Base-by-base conservation (phyloP, 148 eudicot genomes). In the Rhododendron simsii region DNA sequence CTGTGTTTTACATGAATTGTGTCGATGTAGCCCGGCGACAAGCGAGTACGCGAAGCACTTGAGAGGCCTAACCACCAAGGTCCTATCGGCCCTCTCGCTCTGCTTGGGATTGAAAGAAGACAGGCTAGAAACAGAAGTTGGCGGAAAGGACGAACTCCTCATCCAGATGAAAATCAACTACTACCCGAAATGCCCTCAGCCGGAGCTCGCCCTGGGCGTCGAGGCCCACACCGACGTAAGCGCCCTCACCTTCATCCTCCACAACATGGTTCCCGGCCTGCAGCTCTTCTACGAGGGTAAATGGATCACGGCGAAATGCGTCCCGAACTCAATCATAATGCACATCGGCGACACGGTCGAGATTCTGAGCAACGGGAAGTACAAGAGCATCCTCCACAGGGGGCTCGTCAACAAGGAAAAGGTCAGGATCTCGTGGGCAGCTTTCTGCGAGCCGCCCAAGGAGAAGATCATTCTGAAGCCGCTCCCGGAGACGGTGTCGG, bases 231-330 rank as follows among this genome's bases (percentile, higher is more conserved):
- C 99, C 0, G 99, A 96, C 37, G 89, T 96, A 20, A 92, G 95
- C 65, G 93, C 99, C 81, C 88, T 96, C 75, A 95, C 98, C 48
- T 95, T 96, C 88, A 95, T 96, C 81, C 95, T 96, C 86, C 98
- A 95, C 91, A 96, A 95, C 93, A 95, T 95, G 98, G 99, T 96
- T n/a, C 99, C 99, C 0, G 99, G 99, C 16, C 94, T 96, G 0
- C 99, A 96, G 82, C 92, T 96, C 80, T 94, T 94, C 91, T 93
- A 94, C 63, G 88, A 92, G 85, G 95, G 90, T 88, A 92, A 94
- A 81, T 96, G 99, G 99, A 89, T 96, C 79, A 95, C 98, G 1
- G 99, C 98, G 15, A 94, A 94, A 85, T 95, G 98, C 79, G 96
- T 96, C n/a, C 99, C 98, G 2, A 89, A 95, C 78, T 95, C 99